Evolutionary conservation across 331 rosid species (phyloP), one percentile per base, ranked within the genome.

Genomic region (Erythrophleum ivorense): DNA sequence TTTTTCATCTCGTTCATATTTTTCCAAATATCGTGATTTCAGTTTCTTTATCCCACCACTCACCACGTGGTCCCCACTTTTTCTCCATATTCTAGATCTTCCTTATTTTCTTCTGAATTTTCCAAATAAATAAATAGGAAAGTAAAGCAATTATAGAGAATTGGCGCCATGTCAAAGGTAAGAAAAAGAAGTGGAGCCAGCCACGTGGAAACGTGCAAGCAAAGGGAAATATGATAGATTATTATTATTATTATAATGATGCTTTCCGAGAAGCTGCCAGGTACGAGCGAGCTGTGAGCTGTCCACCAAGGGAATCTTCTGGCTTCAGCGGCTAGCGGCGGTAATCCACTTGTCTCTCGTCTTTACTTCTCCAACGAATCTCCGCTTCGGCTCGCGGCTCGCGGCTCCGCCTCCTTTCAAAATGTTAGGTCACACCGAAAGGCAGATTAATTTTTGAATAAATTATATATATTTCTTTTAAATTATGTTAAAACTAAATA

Each of bases 131-230:
- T 31, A 6, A 65, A 38, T 8, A 66, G 11, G 4, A 9, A 4
- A 5, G 6, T 3, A 21, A 31, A 69, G 7, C 74, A 43, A 21
- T 50, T 4, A 60, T 12, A 60, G 13, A n/a, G 31, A 31, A 62
- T 4, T 69, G 38, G 55, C 38, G 55, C 55, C 74, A 69, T 21
- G 38, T 19, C 19, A 3, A 69, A 21, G 55, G 41, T 68, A n/a
- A 67, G 72, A n/a, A 52, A 52, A 52, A 9, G 16, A 53, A 73
- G 14, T 36, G 49, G 14, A 36, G 6, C 2, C 2, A 18, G 31
- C 66, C 66, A 54, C 78, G 66, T 73, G 66, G 66, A 73, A 73
- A 54, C 66, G 66, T 73, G 66, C 52, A 73, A 73, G 66, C 66
- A 11, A 73, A 34, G 66, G 52, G 21, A 36, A 36, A 38, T 36